These are phyloP conservation scores for Gymnopus androsaceus DNA, from an alignment of 1,284 basidiomycete species.

Conservation along the genomic window DNA sequence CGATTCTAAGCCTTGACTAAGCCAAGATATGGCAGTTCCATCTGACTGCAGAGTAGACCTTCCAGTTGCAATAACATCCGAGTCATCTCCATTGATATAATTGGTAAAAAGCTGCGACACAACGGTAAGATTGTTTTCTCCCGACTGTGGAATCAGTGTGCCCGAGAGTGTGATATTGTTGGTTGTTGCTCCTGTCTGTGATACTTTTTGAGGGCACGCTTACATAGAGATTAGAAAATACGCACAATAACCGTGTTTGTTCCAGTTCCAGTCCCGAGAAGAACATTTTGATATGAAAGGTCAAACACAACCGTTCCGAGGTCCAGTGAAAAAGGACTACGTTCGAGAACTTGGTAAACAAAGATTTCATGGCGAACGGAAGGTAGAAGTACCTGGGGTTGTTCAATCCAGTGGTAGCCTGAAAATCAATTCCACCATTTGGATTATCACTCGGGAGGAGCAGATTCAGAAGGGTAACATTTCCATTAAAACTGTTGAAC, in stretches of 20 bases:
- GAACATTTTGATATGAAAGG: conserved; percentile 61
- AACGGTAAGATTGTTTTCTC: conserved; percentile 46
- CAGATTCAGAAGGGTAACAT: conserved; percentile 63
- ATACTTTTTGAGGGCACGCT: conserved; percentile 1
- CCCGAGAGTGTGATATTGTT: conserved; percentile 61
- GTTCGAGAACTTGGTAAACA: background rate
- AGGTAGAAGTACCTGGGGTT: conserved; percentile 57
- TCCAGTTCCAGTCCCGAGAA: conserved; percentile 61
- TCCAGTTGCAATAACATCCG: conserved; percentile 64
- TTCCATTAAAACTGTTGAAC: conserved; percentile 66
- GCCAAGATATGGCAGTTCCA: conserved; percentile 64
- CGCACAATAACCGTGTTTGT: conserved; percentile 53
- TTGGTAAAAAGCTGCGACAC: conserved; percentile 72
- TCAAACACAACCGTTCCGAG: conserved; percentile 72
- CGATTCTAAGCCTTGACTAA: conserved; percentile 61
- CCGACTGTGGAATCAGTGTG: conserved; percentile 57
- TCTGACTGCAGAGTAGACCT: conserved; percentile 58
- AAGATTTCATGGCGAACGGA: conserved; percentile 1
- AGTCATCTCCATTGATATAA: conserved; percentile 69
- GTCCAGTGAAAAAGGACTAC: conserved; percentile 68
- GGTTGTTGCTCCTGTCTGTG: conserved; percentile 56
- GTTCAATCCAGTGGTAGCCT: conserved; percentile 56
- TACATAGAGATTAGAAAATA: conserved; percentile 11
- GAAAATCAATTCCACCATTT: conserved; percentile 68
- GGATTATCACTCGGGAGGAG: conserved; percentile 75